phyloP scores from a whole-genome alignment of 1,284 basidiomycete species.

The Austroboletus olivaceoglutinosus region DNA sequence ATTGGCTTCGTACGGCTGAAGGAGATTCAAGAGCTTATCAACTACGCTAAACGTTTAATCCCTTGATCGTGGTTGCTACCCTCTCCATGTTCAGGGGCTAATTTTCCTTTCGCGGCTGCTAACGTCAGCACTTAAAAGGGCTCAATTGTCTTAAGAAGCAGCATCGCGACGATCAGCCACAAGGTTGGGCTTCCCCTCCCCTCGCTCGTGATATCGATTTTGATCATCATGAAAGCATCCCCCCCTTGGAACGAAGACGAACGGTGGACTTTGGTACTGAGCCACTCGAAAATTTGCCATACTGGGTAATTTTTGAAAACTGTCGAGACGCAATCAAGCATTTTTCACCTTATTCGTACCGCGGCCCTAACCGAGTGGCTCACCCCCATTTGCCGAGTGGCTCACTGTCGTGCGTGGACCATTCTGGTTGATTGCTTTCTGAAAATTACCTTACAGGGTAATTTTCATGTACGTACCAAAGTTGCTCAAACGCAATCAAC shows the following conservation, averaged over 20 bases:
- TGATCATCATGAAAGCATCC: not conserved
- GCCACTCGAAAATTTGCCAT: constrained; percentile 21
- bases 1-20: not conserved
- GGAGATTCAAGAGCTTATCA: not conserved
- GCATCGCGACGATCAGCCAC: not conserved
- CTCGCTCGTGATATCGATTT: not conserved
- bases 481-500: constrained; percentile 25
- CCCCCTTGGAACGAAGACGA: not conserved
- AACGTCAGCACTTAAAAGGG: constrained; percentile 7
- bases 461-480: constrained; percentile 22
- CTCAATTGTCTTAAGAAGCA: constrained; percentile 3
- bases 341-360: constrained; percentile 14
- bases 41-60: not conserved
- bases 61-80: too few species aligned
- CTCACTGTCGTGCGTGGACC: constrained; percentile 19
- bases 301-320: constrained; percentile 23
- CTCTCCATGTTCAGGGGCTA: not conserved
- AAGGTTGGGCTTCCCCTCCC: not conserved
- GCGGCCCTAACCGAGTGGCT: constrained; percentile 22
- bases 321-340: constrained; percentile 24
- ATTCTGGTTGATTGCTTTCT: constrained; percentile 23
- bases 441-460: constrained; percentile 21
- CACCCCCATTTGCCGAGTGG: constrained; percentile 28
- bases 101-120: not conserved
- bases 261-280: constrained; percentile 10